Evolutionary conservation across 225 moss, liverwort and hornwort genomes (phyloP), one percentile per base, ranked within the genome.

Genomic region (Pseudisothecium myosuroides): DNA sequence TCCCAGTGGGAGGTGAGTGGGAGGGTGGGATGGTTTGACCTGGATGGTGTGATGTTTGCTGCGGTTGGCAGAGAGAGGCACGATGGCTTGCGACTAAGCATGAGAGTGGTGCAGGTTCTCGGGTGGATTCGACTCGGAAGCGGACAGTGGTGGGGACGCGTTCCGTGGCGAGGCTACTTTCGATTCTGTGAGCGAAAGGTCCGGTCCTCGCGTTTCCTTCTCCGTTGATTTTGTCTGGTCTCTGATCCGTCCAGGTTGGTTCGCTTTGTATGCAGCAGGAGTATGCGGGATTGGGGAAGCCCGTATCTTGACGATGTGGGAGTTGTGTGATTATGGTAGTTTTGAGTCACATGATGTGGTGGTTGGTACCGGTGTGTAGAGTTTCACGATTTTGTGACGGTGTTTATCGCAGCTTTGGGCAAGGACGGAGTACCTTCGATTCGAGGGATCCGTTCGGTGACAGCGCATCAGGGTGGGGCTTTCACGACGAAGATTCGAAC

Each of bases 181-280:
- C 61, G 95, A 97, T 81, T 91, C 96, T 49, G 94, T 87, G 22
- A 89, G 90, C 56, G 95, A 93, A 81, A 97, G 97, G 97, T 97
- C 22, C 45, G 89, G 58, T 72, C 37, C 50, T 80, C 31, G 17
- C 15, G 27, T 72, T 50, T 50, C 43, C 16, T 23, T 62, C 56
- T 50, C 36, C 49, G 20, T 73, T n/a, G 37, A 23, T 83, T 54
- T 80, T 60, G 27, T 65, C 23, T 84, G 43, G 64, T 56, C 3
- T 63, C 17, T 50, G 58, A 23, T 69, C 41, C 43, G 58, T 68
- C 31, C 20, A 32, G 55, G 59, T 26, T 52, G 72, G 14, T 6
- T 7, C 27, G 29, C 16, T 37, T 59, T 19, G 79, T 61, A 64
- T 66, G 24, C 37, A 24, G 27, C 45, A 37, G 56, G 27, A n/a